Evolutionary conservation across 306 rosid species (phyloP), one percentile per base, ranked within the genome.

Genomic region (Leucaena leucocephala): DNA sequence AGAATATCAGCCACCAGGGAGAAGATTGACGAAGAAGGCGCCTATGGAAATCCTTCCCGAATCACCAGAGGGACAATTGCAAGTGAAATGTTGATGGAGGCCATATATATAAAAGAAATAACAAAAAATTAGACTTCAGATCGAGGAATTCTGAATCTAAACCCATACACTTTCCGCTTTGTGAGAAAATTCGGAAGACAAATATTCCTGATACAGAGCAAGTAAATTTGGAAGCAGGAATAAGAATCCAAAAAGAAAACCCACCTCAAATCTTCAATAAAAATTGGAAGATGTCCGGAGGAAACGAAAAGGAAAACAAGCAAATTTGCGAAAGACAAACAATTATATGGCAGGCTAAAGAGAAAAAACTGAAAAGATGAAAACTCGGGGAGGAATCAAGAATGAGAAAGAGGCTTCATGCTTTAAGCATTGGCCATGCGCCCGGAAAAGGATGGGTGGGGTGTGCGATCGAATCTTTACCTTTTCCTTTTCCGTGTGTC

Each of bases 391-490:
- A 9, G 34, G 48, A 40, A 66, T 66, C 49, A n/a, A n/a, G 49
- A 67, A 67, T 67, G n/a, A 21, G 34, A 66, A 16, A 15, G 70
- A 36, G 27, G 71, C 8, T 16, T 38, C 48, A 65, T 39, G 71
- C 71, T 65, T n/a, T n/a, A n/a, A 67, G 72, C 72, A 67, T 17
- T 19, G 17, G 72, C 34, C 50, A 40, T n/a, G 48, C 46, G 19
- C 48, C 68, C 43, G 8, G 43, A 16, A 65, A 39, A 65, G 13
- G 81, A 42, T 15, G 48, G 75, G 57, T 66, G 8, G 63, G 46
- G 67, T 40, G 68, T 6, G 35, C 16, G 82, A 74, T 84, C 78
- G 84, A 87, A 82, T 78, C 86, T 77, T 34, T 57, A 46, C 68
- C 72, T 49, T 75, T 68, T 50, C 35, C 72, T 40, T 40, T 33